These are phyloP conservation scores for Sporisorium graminicola DNA, from an alignment of 1,284 basidiomycete genomes.

Conservation along the genomic window DNA sequence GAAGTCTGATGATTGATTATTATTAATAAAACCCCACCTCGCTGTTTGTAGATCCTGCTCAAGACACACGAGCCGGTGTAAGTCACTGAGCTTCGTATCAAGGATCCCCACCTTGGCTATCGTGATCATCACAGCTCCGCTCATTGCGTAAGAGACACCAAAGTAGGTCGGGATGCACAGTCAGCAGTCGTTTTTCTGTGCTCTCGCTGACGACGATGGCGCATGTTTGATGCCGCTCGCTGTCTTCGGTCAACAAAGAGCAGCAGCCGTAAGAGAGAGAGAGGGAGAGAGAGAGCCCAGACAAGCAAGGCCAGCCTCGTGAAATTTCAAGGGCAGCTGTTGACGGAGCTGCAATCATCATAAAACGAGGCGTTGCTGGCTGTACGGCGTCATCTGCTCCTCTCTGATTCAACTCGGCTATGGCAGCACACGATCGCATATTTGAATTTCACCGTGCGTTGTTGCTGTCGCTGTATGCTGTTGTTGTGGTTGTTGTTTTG, in stretches of 20 bases:
- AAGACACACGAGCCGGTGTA: not conserved
- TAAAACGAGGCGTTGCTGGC: too few species aligned
- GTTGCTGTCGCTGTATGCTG: not conserved
- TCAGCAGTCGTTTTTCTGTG: not conserved
- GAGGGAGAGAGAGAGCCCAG: not conserved
- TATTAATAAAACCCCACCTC: too few species aligned
- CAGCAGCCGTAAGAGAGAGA: too few species aligned
- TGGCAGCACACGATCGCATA: not conserved
- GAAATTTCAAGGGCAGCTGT: too few species aligned
- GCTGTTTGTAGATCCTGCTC: too few species aligned
- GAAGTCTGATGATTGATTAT: too few species aligned
- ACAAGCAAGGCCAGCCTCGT: not conserved
- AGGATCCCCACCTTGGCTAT: too few species aligned
- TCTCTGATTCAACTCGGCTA: not conserved
- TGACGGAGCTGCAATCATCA: too few species aligned
- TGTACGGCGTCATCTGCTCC: too few species aligned
- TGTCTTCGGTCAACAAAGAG: not conserved
- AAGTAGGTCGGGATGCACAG: not conserved
- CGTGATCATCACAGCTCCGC: too few species aligned
- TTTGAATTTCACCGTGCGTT: not conserved
- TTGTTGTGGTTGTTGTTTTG: conserved; percentile 1
- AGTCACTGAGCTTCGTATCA: too few species aligned
- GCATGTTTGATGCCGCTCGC: not conserved
- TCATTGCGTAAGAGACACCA: too few species aligned
- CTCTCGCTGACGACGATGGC: conserved; percentile 5